These are phyloP conservation scores for Urtica urens DNA, from an alignment of 306 rosid genomes.

Conservation along the genomic window DNA sequence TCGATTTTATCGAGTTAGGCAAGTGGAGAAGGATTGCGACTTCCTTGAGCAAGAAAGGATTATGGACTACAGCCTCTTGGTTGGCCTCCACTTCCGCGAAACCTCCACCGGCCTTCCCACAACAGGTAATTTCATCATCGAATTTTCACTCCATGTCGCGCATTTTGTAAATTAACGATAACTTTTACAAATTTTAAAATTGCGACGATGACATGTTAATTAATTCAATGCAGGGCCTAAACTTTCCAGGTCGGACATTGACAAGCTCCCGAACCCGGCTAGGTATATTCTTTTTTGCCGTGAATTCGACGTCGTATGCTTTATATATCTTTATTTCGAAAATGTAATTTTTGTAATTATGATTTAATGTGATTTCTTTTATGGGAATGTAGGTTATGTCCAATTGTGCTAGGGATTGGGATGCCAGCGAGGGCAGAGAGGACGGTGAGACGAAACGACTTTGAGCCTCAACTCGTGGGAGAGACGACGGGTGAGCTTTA, in stretches of 20 bases:
- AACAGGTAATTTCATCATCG: background rate
- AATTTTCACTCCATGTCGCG: background rate
- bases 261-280: constrained; percentile 37
- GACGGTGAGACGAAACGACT: constrained; percentile 32
- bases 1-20: too few species aligned
- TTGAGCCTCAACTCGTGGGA: constrained; percentile 65
- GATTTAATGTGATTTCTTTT: background rate
- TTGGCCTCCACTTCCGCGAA: constrained; percentile 84
- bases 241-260: constrained; percentile 36
- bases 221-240: constrained; percentile 23
- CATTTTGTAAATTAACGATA: constrained; percentile 15
- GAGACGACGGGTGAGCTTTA: constrained; percentile 69
- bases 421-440: constrained; percentile 81
- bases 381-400: constrained; percentile 56
- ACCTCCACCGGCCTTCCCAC: constrained; percentile 19
- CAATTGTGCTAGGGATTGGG: constrained; percentile 55
- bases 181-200: constrained; percentile 31
- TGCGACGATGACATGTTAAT: constrained; percentile 15
- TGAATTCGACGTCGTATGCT: background rate
- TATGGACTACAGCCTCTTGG: constrained; percentile 93
- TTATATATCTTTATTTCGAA: background rate
- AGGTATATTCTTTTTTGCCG: constrained; percentile 26
- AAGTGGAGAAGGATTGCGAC: constrained; percentile 86
- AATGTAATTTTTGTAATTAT: background rate
- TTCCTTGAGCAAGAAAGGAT: constrained; percentile 90